Percentiles rank a stretch among this genome's conserved stretches.
These are phyloP conservation scores for Nothophaeocryptopus gaeumannii DNA, from an alignment of 2,329 filamentous ascomycete genomes.

Conservation along the genomic window DNA sequence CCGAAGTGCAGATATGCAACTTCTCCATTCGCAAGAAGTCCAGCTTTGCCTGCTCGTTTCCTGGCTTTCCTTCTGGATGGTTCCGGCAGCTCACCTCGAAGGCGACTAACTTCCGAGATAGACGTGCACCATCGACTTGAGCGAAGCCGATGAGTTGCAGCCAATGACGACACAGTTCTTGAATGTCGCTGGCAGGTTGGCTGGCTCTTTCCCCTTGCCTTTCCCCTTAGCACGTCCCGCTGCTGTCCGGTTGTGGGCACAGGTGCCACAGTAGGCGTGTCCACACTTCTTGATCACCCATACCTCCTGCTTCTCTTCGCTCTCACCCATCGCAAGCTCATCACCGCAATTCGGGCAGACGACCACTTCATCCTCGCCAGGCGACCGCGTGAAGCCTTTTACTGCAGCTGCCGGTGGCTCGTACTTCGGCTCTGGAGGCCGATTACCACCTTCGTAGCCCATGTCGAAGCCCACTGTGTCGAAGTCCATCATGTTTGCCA, in stretches of 20 bases:
- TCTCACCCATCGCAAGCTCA: slow-evolving; percentile 74
- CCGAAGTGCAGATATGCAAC: too few species aligned
- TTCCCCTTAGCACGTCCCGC: slow-evolving; percentile 23
- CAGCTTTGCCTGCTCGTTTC: too few species aligned
- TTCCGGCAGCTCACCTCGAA: background rate
- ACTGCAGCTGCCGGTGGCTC: slow-evolving; percentile 63
- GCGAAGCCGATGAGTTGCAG: slow-evolving; percentile 30
- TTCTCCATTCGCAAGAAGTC: background rate
- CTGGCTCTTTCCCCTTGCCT: slow-evolving; percentile 37
- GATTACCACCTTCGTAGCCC: slow-evolving; percentile 31
- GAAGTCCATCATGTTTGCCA: slow-evolving; percentile 36
- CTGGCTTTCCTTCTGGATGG: background rate
- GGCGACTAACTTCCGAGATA: slow-evolving; percentile 29
- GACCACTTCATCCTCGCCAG: slow-evolving; percentile 67
- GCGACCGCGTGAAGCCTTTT: slow-evolving; percentile 77
- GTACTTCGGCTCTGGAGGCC: slow-evolving; percentile 49
- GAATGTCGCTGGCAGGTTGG: slow-evolving; percentile 37
- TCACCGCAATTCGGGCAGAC: slow-evolving; percentile 84
- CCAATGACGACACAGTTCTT: slow-evolving; percentile 47
- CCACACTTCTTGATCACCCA: slow-evolving; percentile 91
- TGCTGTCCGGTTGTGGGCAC: slow-evolving; percentile 41
- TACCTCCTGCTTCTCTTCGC: slow-evolving; percentile 72
- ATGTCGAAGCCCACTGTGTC: slow-evolving; percentile 45
- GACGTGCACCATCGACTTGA: slow-evolving; percentile 25
- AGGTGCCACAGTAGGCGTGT: slow-evolving; percentile 62